Evolutionary conservation across 2,329 filamentous ascomycete genomes (phyloP).

Genomic region (Stemphylium vesicarium): DNA sequence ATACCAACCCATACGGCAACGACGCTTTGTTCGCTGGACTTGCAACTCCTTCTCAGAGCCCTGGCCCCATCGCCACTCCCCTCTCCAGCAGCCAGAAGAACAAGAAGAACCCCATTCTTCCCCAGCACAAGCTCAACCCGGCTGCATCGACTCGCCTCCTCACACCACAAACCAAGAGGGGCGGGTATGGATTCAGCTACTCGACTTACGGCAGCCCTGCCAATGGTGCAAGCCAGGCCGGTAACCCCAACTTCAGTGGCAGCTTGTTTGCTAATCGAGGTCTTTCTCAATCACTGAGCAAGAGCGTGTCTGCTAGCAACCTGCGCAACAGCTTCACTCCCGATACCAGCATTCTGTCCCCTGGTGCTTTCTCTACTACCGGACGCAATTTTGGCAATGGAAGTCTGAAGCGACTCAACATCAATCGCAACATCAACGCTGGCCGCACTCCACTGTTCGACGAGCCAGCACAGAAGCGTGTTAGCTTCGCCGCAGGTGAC

Average conservation of each 20-base stretch:
- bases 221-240: constrained; percentile 70
- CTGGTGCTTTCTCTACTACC: constrained; percentile 80
- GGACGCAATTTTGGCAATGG: constrained; percentile 44
- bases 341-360: constrained; percentile 84
- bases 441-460: constrained; percentile 66
- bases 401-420: constrained; percentile 87
- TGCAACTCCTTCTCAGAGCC: constrained; percentile 69
- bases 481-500: constrained; percentile 80
- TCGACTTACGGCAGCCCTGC: constrained; percentile 86
- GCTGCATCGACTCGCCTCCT: constrained; percentile 78
- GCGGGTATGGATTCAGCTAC: constrained; percentile 89
- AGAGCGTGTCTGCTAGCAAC: constrained; percentile 88
- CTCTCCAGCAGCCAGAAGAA: constrained; percentile 77
- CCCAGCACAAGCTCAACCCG: constrained; percentile 86
- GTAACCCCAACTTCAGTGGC: constrained; percentile 68
- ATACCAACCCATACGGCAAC: constrained; percentile 89
- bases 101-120: constrained; percentile 79
- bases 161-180: constrained; percentile 77
- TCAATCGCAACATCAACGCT: constrained; percentile 81
- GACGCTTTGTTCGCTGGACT: constrained; percentile 83
- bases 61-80: constrained; percentile 90
- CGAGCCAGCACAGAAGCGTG: constrained; percentile 66
- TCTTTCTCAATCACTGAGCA: constrained; percentile 74
- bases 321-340: constrained; percentile 80
- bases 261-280: constrained; percentile 58